These are phyloP conservation scores for Neodidymelliopsis sp. DNA, from an alignment of 2,329 filamentous ascomycete genomes.

Conservation along the genomic window DNA sequence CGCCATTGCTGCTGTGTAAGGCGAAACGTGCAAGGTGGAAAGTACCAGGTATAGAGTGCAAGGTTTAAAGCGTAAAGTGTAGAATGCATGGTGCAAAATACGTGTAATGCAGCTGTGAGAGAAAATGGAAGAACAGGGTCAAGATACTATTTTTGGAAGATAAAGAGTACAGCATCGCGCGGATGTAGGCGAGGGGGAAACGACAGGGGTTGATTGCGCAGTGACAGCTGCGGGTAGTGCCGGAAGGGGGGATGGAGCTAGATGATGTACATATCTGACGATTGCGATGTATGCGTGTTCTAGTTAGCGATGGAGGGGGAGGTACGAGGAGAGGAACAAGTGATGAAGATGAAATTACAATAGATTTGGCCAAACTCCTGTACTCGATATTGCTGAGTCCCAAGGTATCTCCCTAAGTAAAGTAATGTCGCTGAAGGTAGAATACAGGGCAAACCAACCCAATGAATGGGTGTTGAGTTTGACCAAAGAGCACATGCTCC, in stretches of 20 bases:
- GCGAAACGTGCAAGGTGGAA: no score
- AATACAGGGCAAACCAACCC: constrained; percentile 13
- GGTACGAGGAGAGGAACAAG: no score
- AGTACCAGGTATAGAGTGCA: not conserved
- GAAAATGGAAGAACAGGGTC: not conserved
- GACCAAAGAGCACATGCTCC: not conserved
- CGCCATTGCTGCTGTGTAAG: no score
- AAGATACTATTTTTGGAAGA: not conserved
- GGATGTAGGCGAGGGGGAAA: not conserved
- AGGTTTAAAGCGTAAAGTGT: no score
- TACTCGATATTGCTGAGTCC: constrained; percentile 12
- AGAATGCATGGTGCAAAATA: not conserved
- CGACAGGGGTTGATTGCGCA: no score
- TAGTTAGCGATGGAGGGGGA: no score
- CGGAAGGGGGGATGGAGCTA: no score
- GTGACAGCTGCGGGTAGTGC: no score
- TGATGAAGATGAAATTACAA: not conserved
- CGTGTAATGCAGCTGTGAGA: not conserved
- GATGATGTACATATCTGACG: no score
- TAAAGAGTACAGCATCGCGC: no score
- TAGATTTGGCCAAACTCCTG: constrained; percentile 4
- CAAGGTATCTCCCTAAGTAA: constrained; percentile 34
- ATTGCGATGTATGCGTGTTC: no score
- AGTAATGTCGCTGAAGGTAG: constrained; percentile 16
- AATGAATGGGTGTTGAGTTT: not conserved